Percentiles rank a stretch among this genome's conserved stretches.
Conservation (phyloP, 495 filamentous ascomycete genomes). For the Xylaria bambusicola region DNA sequence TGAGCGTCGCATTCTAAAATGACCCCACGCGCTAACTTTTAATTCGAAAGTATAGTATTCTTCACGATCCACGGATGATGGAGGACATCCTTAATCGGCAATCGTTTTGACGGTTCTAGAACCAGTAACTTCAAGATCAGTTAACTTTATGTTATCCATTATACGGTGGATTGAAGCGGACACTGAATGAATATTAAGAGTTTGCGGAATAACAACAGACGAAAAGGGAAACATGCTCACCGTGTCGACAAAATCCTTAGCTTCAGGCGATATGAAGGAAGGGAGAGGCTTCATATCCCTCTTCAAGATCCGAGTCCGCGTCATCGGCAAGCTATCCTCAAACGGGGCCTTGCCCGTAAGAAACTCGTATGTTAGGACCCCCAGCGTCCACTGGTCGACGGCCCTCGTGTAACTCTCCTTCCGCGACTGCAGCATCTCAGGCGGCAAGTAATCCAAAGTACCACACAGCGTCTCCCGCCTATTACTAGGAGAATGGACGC, state of each 20-base stretch:
- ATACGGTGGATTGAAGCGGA: no score
- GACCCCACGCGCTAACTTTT: not conserved
- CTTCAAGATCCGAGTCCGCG: constrained; percentile 22
- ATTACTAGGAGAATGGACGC: constrained; percentile 96
- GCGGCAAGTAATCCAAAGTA: constrained; percentile 93
- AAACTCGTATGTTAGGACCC: constrained; percentile 79
- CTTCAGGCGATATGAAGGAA: constrained; percentile 43
- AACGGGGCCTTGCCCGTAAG: constrained; percentile 76
- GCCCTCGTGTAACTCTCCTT: constrained; percentile 60
- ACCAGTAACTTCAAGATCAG: constrained; percentile 60
- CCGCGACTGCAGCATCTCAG: constrained; percentile 89
- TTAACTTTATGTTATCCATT: no score
- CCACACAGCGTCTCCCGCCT: constrained; percentile 92
- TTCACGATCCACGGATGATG: constrained; percentile 80
- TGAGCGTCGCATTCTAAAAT: no score
- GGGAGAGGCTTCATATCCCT: constrained; percentile 37
- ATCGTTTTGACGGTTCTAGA: constrained; percentile 74
- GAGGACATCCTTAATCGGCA: constrained; percentile 68
- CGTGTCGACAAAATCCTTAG: constrained; percentile 54
- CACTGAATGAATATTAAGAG: no score
- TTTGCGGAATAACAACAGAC: no score
- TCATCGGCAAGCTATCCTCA: constrained; percentile 60
- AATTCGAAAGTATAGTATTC: constrained; percentile 53
- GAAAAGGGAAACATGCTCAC: constrained; percentile 2
- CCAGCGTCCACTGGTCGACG: constrained; percentile 76